Base-by-base conservation (phyloP, 306 rosid species). In the Cajanus cajan region DNA sequence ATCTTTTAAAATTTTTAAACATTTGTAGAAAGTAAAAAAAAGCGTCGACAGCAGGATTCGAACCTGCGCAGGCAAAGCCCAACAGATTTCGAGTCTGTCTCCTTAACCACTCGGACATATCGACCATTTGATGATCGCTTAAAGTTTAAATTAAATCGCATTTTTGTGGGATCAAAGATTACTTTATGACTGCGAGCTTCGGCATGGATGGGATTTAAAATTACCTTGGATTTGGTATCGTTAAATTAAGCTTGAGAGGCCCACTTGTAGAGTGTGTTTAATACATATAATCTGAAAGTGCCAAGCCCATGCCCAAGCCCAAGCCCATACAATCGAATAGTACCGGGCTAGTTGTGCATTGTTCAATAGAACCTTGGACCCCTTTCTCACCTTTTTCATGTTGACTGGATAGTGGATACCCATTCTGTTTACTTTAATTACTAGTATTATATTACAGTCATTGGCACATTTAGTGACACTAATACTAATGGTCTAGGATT, bases 91-190 rank as follows among this genome's bases (percentile, higher is more conserved):
- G 87, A 85, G 90, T 89, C 90, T 85, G 90, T 89, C 89, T 87
- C 93, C 93, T 87, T 89, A 87, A 87, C 90, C 90, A 89, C 90
- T 87, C 93, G 90, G 89, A 87, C 93, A 87, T 85, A 87, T 89
- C 88, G 88, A 87, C 90, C 3, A 1, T 3, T 28, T 28, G n/a
- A n/a, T n/a, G n/a, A n/a, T n/a, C n/a, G n/a, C n/a, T n/a, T n/a
- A n/a, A n/a, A n/a, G n/a, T n/a, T n/a, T n/a, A n/a, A n/a, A n/a
- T n/a, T n/a, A n/a, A n/a, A n/a, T n/a, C n/a, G n/a, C n/a, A n/a
- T n/a, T n/a, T n/a, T n/a, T n/a, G n/a, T n/a, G n/a, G n/a, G n/a
- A n/a, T n/a, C n/a, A n/a, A n/a, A n/a, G n/a, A 28, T 28, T 28
- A 28, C 31, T 28, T 28, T n/a, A n/a, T n/a, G n/a, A n/a, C n/a